Conservation (phyloP, 768 basidiomycete species). For the Cyclocybe aegerita region DNA sequence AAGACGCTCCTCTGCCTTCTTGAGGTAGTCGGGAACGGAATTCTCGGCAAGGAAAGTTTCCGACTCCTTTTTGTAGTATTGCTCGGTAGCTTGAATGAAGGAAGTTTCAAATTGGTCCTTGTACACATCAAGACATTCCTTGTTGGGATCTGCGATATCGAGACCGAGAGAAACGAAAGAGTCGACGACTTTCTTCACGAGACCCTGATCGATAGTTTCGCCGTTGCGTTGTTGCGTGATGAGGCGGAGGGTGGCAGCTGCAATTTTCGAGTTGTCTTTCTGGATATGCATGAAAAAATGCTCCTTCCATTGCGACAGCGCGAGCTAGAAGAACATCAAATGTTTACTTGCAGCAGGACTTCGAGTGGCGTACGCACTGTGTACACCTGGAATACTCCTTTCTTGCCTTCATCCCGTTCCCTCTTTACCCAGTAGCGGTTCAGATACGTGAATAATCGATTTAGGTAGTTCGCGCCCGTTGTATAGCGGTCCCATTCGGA, state of each 20-base stretch:
- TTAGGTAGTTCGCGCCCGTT: constrained; percentile 94
- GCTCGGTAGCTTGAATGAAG: constrained; percentile 87
- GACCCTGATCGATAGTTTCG: constrained; percentile 89
- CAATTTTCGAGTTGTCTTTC: constrained; percentile 76
- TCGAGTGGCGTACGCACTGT: constrained; percentile 58
- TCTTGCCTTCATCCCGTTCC: constrained; percentile 96
- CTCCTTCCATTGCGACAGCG: constrained; percentile 93
- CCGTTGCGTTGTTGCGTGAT: constrained; percentile 95
- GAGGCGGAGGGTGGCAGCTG: constrained; percentile 81
- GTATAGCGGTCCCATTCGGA: constrained; percentile 96
- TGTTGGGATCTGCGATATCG: constrained; percentile 89
- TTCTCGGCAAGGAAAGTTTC: constrained; percentile 90
- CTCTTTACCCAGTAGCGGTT: constrained; percentile 99
- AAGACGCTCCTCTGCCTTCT: constrained; percentile 92
- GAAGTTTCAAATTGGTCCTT: constrained; percentile 88
- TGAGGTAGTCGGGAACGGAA: constrained; percentile 94
- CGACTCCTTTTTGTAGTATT: constrained; percentile 93
- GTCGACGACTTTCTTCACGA: constrained; percentile 97
- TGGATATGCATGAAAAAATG: constrained; percentile 90
- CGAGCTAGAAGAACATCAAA: constrained; percentile 53
- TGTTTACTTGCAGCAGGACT: background rate
- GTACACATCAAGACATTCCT: constrained; percentile 94
- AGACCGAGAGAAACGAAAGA: constrained; percentile 97
- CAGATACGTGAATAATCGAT: constrained; percentile 94
- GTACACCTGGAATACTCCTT: constrained; percentile 93